A percentile compares a stretch with the other conserved stretches of the same genome.
These are phyloP conservation scores for Lobosporangium transversale DNA, from an alignment of 192 early-diverging fungal species.

Conservation along the genomic window DNA sequence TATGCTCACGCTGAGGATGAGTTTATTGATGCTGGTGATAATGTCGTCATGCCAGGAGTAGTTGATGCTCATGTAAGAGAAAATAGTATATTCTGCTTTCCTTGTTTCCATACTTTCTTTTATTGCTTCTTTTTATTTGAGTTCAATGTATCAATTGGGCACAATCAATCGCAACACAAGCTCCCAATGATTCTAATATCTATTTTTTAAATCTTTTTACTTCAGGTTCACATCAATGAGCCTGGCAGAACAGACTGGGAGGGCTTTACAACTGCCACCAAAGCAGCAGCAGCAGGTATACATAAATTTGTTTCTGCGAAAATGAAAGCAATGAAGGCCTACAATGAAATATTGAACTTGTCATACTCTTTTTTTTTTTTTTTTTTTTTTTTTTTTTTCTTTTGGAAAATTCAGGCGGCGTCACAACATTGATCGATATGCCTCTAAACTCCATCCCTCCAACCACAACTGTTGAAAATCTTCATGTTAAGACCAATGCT, in stretches of 20 bases:
- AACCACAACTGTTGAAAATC: slow-evolving; percentile 76
- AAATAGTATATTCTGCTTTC: neutral
- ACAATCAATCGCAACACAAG: neutral
- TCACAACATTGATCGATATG: slow-evolving; percentile 86
- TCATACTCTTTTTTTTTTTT: neutral
- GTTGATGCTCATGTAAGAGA: slow-evolving; percentile 72
- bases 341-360: too few species aligned
- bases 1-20: slow-evolving; percentile 49
- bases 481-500: slow-evolving; percentile 70
- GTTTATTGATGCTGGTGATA: slow-evolving; percentile 61
- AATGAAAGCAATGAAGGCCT: too few species aligned
- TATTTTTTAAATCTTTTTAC: neutral
- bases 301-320: too few species aligned
- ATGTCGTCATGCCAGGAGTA: slow-evolving; percentile 76
- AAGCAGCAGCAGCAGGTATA: slow-evolving; percentile 81
- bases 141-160: neutral
- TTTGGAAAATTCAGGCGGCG: slow-evolving; percentile 65
- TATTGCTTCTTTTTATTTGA: slow-evolving; percentile 6
- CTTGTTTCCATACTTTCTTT: slow-evolving; percentile 5
- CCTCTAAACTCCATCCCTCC: slow-evolving; percentile 90
- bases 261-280: slow-evolving; percentile 81
- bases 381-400: neutral
- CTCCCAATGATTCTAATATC: too few species aligned
- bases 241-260: slow-evolving; percentile 89
- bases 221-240: slow-evolving; percentile 82